Base-by-base conservation (phyloP, 345 rosid genomes). In the Angophora floribunda region DNA sequence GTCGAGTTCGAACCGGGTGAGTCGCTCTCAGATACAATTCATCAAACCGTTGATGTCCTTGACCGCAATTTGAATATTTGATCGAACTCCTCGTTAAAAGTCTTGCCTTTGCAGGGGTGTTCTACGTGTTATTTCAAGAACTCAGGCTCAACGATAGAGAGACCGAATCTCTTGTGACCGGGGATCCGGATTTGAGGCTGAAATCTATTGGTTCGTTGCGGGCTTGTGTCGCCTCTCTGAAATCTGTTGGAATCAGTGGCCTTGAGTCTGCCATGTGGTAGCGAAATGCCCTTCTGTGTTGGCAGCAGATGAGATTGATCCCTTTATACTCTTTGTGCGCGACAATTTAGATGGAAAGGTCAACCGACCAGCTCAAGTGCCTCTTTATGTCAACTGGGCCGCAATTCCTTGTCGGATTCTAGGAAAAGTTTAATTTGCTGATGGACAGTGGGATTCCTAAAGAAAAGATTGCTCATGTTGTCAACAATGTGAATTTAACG, bases 401-500 rank as follows among this genome's bases (percentile, higher is more conserved):
- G 1, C 91, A 93, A 91, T 53, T 93, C 51, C 63, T 95, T 78
- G 91, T 91, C 7, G 95, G 93, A 4, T 95, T 94, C 1, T 94
- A 67, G 16, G 41, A 19, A 32, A 88, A 88, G 63, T 75, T 88
- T 26, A 52, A 85, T 93, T 6, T 92, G 45, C 91, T 91, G 94
- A 92, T 53, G 93, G 45, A 86, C 95, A 79, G 92, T 91, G 21
- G 95, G 94, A 4, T 95, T 94, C 2, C 95, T 63, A 17, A 41
- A 47, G 47, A 88, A 88, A 90, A 94, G 92, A 92, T 94, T 78
- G 93, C 89, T 86, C 87, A 92, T 61, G 93, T 97, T 4, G 93
- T 97, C 92, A 94, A 94, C 93, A 94, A 95, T 89, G 92, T 92
- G 21, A 95, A 93, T 90, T 52, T 95, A 51, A 88, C 87, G 5